A percentile compares a stretch with the other conserved stretches of the same genome.
Evolutionary conservation across 352 stramenopile genomes (phyloP).

Genomic region (Phytophthora rubi): DNA sequence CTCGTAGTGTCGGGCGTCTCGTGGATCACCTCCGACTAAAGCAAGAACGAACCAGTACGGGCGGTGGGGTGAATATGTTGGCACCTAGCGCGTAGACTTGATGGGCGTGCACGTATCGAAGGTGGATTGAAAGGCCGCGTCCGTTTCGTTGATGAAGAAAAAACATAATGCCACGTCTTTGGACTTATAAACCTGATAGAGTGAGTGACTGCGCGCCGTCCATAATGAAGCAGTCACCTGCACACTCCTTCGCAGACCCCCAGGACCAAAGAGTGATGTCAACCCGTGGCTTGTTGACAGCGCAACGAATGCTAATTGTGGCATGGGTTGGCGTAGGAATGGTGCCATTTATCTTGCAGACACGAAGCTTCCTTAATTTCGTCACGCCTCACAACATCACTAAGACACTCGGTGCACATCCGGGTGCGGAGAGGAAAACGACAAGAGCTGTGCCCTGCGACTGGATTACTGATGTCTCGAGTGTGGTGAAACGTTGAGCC

Average conservation of each 20-base stretch:
- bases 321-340: slow-evolving; percentile 14
- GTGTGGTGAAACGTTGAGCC: slow-evolving; percentile 30
- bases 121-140: neutral
- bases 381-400: slow-evolving; percentile 19
- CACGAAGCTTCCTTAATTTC: slow-evolving; percentile 21
- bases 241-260: slow-evolving; percentile 3
- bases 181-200: neutral
- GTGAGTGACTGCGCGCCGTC: neutral
- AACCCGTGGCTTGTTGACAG: neutral
- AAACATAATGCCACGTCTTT: neutral
- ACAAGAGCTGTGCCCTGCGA: slow-evolving; percentile 4
- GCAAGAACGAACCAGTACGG: slow-evolving; percentile 36
- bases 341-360: slow-evolving; percentile 21
- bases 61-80: slow-evolving; percentile 16
- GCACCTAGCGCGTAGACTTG: slow-evolving; percentile 1
- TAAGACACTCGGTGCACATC: neutral
- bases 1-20: slow-evolving; percentile 48
- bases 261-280: neutral
- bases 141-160: neutral
- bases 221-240: slow-evolving; percentile 8
- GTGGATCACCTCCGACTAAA: slow-evolving; percentile 50
- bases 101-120: neutral
- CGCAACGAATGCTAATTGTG: slow-evolving; percentile 10
- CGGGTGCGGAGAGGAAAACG: neutral
- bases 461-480: slow-evolving; percentile 20